Conservation (phyloP, 495 filamentous ascomycete species). For the Hypoxylon lenormandii region DNA sequence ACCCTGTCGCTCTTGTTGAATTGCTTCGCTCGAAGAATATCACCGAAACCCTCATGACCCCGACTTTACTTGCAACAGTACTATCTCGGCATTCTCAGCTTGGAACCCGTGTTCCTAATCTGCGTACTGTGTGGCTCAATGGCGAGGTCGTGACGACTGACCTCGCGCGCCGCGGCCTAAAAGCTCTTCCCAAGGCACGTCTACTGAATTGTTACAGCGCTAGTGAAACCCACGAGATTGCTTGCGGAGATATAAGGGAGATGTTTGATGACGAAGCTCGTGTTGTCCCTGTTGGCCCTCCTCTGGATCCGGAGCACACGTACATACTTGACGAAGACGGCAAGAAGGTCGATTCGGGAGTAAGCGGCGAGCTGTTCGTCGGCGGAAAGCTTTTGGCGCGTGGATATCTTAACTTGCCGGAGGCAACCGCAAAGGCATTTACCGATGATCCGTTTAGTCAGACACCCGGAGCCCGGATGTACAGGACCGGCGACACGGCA, state of each 20-base stretch:
- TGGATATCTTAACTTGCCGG: slow-evolving; percentile 78
- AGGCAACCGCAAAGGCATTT: slow-evolving; percentile 74
- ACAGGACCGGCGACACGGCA: slow-evolving; percentile 78
- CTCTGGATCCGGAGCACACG: slow-evolving; percentile 67
- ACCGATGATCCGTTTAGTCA: slow-evolving; percentile 60
- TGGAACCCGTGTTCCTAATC: slow-evolving; percentile 65
- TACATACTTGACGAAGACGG: slow-evolving; percentile 71
- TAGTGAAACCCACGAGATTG: slow-evolving; percentile 78
- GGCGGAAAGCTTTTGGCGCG: slow-evolving; percentile 75
- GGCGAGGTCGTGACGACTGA: slow-evolving; percentile 78
- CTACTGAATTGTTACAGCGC: slow-evolving; percentile 78
- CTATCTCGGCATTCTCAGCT: slow-evolving; percentile 71
- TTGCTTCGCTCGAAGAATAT: slow-evolving; percentile 67
- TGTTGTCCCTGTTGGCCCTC: slow-evolving; percentile 71
- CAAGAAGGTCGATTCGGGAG: slow-evolving; percentile 59
- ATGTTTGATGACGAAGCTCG: slow-evolving; percentile 63
- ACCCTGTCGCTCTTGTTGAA: slow-evolving; percentile 74
- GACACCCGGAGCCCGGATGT: slow-evolving; percentile 65
- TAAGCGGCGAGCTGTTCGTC: slow-evolving; percentile 73
- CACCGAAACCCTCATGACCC: slow-evolving; percentile 81
- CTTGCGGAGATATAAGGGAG: slow-evolving; percentile 74
- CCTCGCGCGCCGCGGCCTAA: slow-evolving; percentile 69
- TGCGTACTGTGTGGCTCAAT: slow-evolving; percentile 75
- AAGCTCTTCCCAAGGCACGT: slow-evolving; percentile 71
- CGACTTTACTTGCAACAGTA: slow-evolving; percentile 73